phyloP scores from a whole-genome alignment of 305 asterid species.

The Solanum chacoense region DNA sequence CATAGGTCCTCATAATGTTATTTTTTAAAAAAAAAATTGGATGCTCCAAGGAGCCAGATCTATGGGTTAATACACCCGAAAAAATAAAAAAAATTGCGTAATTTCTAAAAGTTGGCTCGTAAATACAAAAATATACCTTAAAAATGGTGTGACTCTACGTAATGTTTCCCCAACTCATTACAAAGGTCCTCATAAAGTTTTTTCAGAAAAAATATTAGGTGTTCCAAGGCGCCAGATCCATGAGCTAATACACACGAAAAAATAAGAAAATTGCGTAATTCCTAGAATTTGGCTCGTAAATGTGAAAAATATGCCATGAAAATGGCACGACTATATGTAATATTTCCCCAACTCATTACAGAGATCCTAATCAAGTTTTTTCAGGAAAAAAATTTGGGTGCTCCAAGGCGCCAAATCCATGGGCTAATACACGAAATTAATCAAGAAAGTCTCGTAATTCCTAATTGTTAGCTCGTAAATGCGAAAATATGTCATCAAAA shows the following conservation, averaged over 20 bases:
- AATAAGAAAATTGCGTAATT: too few species aligned
- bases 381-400: neutral
- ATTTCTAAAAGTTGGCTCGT: too few species aligned
- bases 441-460: too few species aligned
- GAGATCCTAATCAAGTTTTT: neutral
- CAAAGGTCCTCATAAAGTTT: rapidly evolving
- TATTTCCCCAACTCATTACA: neutral
- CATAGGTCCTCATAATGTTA: neutral
- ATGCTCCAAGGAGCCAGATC: neutral
- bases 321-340: neutral
- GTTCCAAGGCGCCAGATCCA: too few species aligned
- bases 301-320: neutral
- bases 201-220: too few species aligned
- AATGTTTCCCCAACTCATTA: neutral
- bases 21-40: too few species aligned
- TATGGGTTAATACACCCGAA: neutral
- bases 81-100: neutral
- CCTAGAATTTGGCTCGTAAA: neutral
- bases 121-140: neutral
- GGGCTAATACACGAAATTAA: too few species aligned
- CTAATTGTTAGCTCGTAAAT: neutral
- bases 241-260: neutral
- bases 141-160: neutral
- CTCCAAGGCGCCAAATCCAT: neutral
- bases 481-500: neutral